Evolutionary conservation across 768 basidiomycete genomes (phyloP).

Genomic region (Gautieria morchelliformis): DNA sequence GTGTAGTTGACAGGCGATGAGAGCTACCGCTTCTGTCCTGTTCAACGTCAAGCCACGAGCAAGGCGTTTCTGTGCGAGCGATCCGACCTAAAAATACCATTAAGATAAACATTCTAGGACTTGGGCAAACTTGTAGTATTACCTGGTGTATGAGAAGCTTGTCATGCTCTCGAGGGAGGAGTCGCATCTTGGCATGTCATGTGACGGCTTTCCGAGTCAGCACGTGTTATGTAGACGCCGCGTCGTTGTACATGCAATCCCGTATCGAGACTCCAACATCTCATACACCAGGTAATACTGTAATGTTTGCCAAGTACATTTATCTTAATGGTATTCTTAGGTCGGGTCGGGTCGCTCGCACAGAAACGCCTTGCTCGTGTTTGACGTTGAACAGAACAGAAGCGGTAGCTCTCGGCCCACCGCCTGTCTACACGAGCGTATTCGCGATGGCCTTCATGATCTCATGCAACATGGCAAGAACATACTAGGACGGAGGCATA

Average conservation of each 20-base stretch:
- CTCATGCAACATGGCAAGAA: slow-evolving; percentile 92
- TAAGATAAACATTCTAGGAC: not conserved
- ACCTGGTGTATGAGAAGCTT: slow-evolving; percentile 69
- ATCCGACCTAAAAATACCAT: slow-evolving; percentile 49
- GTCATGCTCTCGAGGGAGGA: slow-evolving; percentile 66
- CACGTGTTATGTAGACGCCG: too few relatives aligned
- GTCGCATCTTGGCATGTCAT: slow-evolving; percentile 39
- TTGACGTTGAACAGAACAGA: slow-evolving; percentile 80
- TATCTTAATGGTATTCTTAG: slow-evolving; percentile 24
- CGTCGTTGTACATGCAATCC: too few relatives aligned
- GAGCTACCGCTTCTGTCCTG: slow-evolving; percentile 75
- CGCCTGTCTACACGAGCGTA: slow-evolving; percentile 85
- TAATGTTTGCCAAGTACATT: slow-evolving; percentile 4
- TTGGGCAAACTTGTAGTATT: slow-evolving; percentile 18
- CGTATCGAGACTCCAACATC: too few relatives aligned
- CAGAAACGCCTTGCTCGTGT: slow-evolving; percentile 92
- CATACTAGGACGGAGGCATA: slow-evolving; percentile 81
- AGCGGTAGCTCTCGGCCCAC: slow-evolving; percentile 83
- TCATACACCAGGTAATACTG: slow-evolving; percentile 55
- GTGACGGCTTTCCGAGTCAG: too few relatives aligned
- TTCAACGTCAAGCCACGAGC: slow-evolving; percentile 89
- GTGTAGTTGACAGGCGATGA: slow-evolving; percentile 88
- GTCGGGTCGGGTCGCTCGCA: slow-evolving; percentile 81
- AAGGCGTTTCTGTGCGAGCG: slow-evolving; percentile 87
- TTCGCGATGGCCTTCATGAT: slow-evolving; percentile 82